Base-by-base conservation (phyloP, 345 rosid species). In the Citrus inodora region DNA sequence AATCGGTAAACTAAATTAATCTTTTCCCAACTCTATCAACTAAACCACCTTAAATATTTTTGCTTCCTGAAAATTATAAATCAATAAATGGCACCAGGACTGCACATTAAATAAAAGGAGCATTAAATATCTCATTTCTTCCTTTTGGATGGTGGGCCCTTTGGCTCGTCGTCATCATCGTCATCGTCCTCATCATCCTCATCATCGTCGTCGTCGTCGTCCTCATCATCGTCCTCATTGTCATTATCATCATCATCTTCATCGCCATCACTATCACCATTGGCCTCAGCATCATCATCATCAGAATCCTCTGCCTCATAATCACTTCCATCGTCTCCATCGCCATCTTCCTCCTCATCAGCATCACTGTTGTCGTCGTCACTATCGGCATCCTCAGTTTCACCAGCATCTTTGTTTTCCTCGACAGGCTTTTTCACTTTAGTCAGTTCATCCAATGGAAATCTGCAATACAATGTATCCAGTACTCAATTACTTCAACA, bases 271-370 rank as follows among this genome's bases (percentile, higher is more conserved):
- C 70, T 22, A 65, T 65, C 63, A 14, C 40, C 64, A 17, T 67
- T 53, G 22, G 51, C 79, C 35, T 76, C 79, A 28, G 37, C 38
- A 55, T 66, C 79, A 32, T 76, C 79, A 66, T 76, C 56, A 37
- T 22, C 22, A 37, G 37, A 66, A 9, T 56, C 66, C 11, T 35
- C 65, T 13, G 59, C 66, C 40, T 27, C 40, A 38, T 73, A 61
- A 25, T 76, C 79, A 56, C 63, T 55, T 5, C 46, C 56, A 35
- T 67, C 74, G 13, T 74, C 78, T 38, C 58, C 69, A 62, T 55
- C 30, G 10, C 48, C 78, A 62, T 60, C 48, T 35, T 62, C 77
- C 13, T 76, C 40, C 25, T 46, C 58, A 53, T 30, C 19, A 13
- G 67, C 79, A 1, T 33, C 53, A 0, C 2, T 24, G 28, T 56